Evolutionary conservation across 1,284 basidiomycete genomes (phyloP).

Genomic region (Rhodotorula mucilaginosa): DNA sequence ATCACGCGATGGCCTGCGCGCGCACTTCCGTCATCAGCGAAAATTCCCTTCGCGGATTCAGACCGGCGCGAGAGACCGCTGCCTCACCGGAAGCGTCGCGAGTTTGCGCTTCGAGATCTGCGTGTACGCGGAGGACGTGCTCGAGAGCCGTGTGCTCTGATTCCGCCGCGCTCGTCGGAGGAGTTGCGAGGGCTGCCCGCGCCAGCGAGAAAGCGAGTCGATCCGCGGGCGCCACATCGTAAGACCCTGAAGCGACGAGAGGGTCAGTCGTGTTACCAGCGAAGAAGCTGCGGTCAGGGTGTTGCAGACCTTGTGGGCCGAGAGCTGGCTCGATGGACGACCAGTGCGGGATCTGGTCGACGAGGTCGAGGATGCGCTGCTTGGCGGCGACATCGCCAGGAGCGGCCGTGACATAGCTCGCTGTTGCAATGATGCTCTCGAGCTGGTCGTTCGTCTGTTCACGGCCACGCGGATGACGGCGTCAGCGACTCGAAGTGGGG

Average conservation of each 20-base stretch:
- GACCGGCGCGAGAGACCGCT: constrained; percentile 55
- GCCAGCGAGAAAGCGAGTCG: constrained; percentile 73
- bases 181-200: constrained; percentile 63
- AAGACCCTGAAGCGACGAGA: not conserved
- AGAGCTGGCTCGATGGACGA: constrained; percentile 68
- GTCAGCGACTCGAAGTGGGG: not conserved
- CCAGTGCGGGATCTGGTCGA: constrained; percentile 56
- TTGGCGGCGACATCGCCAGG: not conserved
- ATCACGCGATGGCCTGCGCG: constrained; percentile 65
- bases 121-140: constrained; percentile 60
- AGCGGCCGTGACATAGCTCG: constrained; percentile 27
- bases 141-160: constrained; percentile 48
- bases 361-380: constrained; percentile 1
- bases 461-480: constrained; percentile 54
- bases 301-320: constrained; percentile 44
- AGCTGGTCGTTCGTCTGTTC: constrained; percentile 35
- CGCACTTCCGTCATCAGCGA: not conserved
- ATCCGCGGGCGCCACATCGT: constrained; percentile 75
- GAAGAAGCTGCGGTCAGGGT: too few relatives aligned
- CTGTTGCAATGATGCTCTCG: constrained; percentile 42
- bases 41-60: constrained; percentile 19
- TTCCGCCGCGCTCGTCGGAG: constrained; percentile 50
- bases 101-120: constrained; percentile 54
- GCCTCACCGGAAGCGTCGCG: not conserved
- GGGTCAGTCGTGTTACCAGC: not conserved